These are phyloP conservation scores for Grosmannia clavigera DNA, from an alignment of 2,329 filamentous ascomycete species.

Conservation along the genomic window DNA sequence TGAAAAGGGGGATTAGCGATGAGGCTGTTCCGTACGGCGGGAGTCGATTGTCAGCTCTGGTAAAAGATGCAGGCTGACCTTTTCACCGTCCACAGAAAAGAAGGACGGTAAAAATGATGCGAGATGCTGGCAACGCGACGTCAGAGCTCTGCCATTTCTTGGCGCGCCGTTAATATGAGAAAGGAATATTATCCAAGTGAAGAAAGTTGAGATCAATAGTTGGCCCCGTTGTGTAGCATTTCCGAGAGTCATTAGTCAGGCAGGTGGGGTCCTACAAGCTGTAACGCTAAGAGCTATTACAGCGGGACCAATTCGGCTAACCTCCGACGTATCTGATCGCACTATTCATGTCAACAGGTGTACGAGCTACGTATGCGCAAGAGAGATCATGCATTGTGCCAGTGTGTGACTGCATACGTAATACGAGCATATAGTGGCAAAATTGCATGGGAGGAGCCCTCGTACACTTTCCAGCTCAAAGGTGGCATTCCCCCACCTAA, in stretches of 20 bases:
- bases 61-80: neutral
- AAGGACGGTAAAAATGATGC: neutral
- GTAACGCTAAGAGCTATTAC: neutral
- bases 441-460: too few relatives aligned
- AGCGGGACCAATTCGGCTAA: neutral
- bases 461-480: too few relatives aligned
- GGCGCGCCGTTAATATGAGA: neutral
- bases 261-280: neutral
- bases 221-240: neutral
- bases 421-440: too few relatives aligned
- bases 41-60: neutral
- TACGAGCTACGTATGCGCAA: too few relatives aligned
- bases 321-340: neutral
- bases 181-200: neutral
- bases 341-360: neutral
- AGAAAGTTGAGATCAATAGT: too few relatives aligned
- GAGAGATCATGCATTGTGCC: too few relatives aligned
- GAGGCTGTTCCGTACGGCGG: neutral
- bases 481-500: too few relatives aligned
- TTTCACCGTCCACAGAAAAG: neutral
- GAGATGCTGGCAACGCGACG: neutral
- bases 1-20: neutral
- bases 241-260: neutral
- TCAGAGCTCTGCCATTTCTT: neutral
- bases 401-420: too few relatives aligned